Evolutionary conservation across 2,329 filamentous ascomycete genomes (phyloP).

Genomic region (Alternaria gaisen): DNA sequence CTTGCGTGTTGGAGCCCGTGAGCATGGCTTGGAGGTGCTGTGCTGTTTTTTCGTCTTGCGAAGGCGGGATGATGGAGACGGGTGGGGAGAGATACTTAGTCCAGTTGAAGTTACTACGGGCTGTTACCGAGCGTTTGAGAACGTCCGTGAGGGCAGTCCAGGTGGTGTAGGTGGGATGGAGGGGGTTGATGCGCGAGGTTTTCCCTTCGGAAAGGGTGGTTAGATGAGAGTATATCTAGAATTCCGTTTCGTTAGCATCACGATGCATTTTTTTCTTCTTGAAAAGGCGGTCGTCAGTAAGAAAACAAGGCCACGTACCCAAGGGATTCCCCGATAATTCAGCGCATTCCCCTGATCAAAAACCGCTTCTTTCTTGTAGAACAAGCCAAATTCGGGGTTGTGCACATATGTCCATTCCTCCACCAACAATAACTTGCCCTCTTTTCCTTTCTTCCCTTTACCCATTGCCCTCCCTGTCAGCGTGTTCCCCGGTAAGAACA

Average conservation of each 20-base stretch:
- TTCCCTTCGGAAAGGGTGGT: slow-evolving; percentile 38
- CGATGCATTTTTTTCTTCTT: too few relatives aligned
- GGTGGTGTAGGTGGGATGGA: slow-evolving; percentile 30
- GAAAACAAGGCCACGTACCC: slow-evolving; percentile 27
- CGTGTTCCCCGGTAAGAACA: slow-evolving; percentile 48
- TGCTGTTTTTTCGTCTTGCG: slow-evolving; percentile 9
- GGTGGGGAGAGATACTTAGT: slow-evolving; percentile 35
- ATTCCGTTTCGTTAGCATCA: slow-evolving; percentile 1
- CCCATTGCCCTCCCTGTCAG: slow-evolving; percentile 37
- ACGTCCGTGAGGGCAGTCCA: slow-evolving; percentile 36
- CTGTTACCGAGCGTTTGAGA: slow-evolving; percentile 31
- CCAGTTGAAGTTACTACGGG: slow-evolving; percentile 47
- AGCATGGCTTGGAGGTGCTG: slow-evolving; percentile 6
- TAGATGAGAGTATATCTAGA: slow-evolving; percentile 43
- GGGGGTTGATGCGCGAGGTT: slow-evolving; percentile 31
- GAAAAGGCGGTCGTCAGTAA: too few relatives aligned
- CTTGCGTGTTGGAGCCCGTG: neutral
- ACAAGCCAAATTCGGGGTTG: slow-evolving; percentile 29
- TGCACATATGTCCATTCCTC: slow-evolving; percentile 46
- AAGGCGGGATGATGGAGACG: slow-evolving; percentile 1
- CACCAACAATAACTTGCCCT: slow-evolving; percentile 44
- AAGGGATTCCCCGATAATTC: slow-evolving; percentile 49
- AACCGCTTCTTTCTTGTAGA: slow-evolving; percentile 44
- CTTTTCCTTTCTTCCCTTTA: slow-evolving; percentile 33
- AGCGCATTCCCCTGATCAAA: slow-evolving; percentile 49